A percentile compares a stretch with the other conserved stretches of the same genome.
These are phyloP conservation scores for Aspergillus sp. DNA, from an alignment of 2,329 filamentous ascomycete genomes.

Conservation along the genomic window DNA sequence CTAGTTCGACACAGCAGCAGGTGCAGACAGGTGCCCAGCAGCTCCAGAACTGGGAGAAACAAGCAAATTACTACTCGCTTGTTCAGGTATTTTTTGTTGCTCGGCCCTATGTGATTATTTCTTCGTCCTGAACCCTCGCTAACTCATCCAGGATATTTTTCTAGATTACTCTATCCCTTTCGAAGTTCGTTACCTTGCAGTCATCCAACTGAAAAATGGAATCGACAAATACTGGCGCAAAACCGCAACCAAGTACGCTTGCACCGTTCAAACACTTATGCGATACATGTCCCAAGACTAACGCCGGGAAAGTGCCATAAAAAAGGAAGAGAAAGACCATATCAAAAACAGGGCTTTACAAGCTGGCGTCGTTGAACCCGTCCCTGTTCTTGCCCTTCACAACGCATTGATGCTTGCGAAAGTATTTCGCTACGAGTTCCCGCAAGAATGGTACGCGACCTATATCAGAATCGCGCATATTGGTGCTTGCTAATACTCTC, in stretches of 20 bases:
- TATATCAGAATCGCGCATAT: not conserved
- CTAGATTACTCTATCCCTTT: constrained; percentile 69
- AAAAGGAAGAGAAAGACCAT: constrained; percentile 63
- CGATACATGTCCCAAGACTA: constrained; percentile 6
- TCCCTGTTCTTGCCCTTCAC: constrained; percentile 70
- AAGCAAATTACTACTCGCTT: constrained; percentile 59
- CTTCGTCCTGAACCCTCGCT: not conserved
- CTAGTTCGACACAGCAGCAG: constrained; percentile 57
- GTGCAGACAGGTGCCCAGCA: constrained; percentile 62
- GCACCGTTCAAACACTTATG: not conserved
- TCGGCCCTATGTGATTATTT: not conserved
- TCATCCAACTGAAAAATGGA: constrained; percentile 94
- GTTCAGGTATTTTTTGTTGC: constrained; percentile 51
- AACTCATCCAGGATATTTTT: constrained; percentile 59
- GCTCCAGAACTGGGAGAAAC: constrained; percentile 63
- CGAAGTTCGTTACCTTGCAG: constrained; percentile 77
- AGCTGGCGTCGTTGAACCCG: constrained; percentile 69
- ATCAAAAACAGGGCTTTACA: constrained; percentile 72
- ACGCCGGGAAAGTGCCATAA: constrained; percentile 45
- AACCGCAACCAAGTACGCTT: constrained; percentile 58
- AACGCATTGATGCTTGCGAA: constrained; percentile 85
- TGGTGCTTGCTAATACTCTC: constrained; percentile 5
- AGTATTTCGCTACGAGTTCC: constrained; percentile 82
- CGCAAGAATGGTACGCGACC: constrained; percentile 62
- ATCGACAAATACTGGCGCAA: constrained; percentile 92